These are phyloP conservation scores for Arthrobotrys pseudoclavata DNA, from an alignment of 2,329 filamentous ascomycete genomes.

Conservation along the genomic window DNA sequence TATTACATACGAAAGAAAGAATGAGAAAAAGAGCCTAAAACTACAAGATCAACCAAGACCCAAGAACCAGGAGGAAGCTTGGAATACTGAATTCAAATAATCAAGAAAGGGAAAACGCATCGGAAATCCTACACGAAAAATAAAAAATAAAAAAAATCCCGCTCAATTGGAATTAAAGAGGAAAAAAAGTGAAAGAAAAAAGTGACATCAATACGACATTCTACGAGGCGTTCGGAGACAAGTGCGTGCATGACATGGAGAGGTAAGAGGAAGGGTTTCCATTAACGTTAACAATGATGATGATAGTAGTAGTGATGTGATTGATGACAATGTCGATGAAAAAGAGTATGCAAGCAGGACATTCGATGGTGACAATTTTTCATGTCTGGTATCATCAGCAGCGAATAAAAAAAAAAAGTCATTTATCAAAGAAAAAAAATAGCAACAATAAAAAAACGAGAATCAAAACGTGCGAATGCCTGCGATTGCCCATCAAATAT, in stretches of 20 bases:
- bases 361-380: constrained; percentile 33
- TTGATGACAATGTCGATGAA: background rate
- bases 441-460: constrained; percentile 21
- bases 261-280: constrained; percentile 21
- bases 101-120: constrained; percentile 8
- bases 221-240: constrained; percentile 41
- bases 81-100: background rate
- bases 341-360: constrained; percentile 16
- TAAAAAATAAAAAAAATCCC: constrained; percentile 22
- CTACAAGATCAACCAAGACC: constrained; percentile 17
- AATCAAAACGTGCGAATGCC: constrained; percentile 37
- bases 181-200: constrained; percentile 3
- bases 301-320: background rate
- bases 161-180: constrained; percentile 34
- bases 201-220: constrained; percentile 44
- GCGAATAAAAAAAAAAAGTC: constrained; percentile 26
- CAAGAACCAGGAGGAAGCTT: constrained; percentile 1
- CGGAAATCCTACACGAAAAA: constrained; percentile 13
- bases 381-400: constrained; percentile 60
- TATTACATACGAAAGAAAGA: constrained; percentile 49
- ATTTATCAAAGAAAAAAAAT: constrained; percentile 22
- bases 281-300: constrained; percentile 13
- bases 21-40: constrained; percentile 17
- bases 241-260: constrained; percentile 19
- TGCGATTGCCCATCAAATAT: constrained; percentile 50